Evolutionary conservation across 371 early-diverging fungal species (phyloP), one percentile per base, ranked within the genome.

Genomic region (Syncephalis plumigaleata): DNA sequence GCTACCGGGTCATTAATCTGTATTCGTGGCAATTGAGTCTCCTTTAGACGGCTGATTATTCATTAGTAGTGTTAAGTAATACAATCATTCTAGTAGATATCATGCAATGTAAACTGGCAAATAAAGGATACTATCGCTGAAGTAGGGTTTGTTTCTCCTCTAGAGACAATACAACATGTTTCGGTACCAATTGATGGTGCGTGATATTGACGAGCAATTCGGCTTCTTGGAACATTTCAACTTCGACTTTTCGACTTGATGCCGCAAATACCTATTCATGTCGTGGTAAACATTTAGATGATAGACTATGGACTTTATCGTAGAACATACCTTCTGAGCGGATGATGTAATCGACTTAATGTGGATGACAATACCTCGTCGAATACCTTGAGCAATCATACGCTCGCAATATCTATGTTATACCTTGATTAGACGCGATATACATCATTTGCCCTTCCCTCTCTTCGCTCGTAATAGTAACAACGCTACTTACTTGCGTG

Each of bases 191-290:
- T 39, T 75, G 73, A 64, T 99, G 99, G 54, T 91, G 76, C 31
- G 98, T 98, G 48, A 98, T 95, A 65, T 99, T 99, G 55, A 98
- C 96, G 36, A 97, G 64, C 46, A 99, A 63, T 61, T 99, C 98
- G 44, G 81, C 70, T 59, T 97, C 96, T 53, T 85, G 71, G 67
- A 99, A 99, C 7, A 83, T 71, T 57, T 98, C 98, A 36, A 98
- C 56, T 2, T 79, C 75, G 56, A 87, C 90, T 53, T 84, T 87
- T 24, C 82, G 66, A 39, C 71, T 68, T 51, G 65, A 50, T 23
- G 39, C 75, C 72, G 57, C 72, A 70, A 38, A 81, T 68, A 46
- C 78, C 78, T 68, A n/a, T n/a, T n/a, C n/a, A n/a, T n/a, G n/a
- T n/a, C n/a, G n/a, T n/a, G n/a, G n/a, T 73, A 53, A 20, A 43